A percentile compares a stretch with the other conserved stretches of the same genome.
phyloP scores from a whole-genome alignment of 2,329 filamentous ascomycete genomes.

The Tympanopsis confertula region DNA sequence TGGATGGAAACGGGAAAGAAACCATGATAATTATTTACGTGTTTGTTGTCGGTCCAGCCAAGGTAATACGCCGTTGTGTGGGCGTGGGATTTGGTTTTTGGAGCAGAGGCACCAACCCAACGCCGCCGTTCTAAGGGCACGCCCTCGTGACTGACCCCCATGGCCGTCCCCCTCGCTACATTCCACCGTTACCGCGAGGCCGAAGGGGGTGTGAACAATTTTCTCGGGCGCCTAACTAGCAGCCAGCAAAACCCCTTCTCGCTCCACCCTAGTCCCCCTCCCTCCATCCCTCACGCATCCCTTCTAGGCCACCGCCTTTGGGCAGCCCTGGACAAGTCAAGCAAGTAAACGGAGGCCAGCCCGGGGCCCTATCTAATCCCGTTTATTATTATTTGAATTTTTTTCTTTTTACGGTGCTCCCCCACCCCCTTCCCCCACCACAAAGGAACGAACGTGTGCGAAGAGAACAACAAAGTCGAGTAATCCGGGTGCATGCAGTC shows the following conservation, averaged over 20 bases:
- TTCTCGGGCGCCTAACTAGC: not conserved
- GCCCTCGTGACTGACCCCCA: too few relatives aligned
- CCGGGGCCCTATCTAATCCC: too few relatives aligned
- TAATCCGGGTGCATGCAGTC: too few relatives aligned
- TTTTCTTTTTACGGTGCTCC: too few relatives aligned
- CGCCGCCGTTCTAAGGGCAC: too few relatives aligned
- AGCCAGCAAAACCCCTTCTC: not conserved
- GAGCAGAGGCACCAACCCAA: not conserved
- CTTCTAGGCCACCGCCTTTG: not conserved
- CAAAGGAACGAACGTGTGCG: not conserved
- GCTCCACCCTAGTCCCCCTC: not conserved
- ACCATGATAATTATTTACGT: not conserved
- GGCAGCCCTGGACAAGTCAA: not conserved
- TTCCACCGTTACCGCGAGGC: not conserved
- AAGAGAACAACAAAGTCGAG: not conserved
- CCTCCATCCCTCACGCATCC: not conserved
- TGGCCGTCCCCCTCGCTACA: not conserved
- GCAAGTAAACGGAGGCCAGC: not conserved
- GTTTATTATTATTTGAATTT: too few relatives aligned
- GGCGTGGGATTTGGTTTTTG: not conserved
- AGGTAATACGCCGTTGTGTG: not conserved
- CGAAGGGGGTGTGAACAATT: not conserved
- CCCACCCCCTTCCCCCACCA: not conserved
- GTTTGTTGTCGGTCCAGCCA: not conserved
- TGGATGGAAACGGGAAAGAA: not conserved